Evolutionary conservation across 2,329 filamentous ascomycete genomes (phyloP).

Genomic region (Fusarium chuoi): DNA sequence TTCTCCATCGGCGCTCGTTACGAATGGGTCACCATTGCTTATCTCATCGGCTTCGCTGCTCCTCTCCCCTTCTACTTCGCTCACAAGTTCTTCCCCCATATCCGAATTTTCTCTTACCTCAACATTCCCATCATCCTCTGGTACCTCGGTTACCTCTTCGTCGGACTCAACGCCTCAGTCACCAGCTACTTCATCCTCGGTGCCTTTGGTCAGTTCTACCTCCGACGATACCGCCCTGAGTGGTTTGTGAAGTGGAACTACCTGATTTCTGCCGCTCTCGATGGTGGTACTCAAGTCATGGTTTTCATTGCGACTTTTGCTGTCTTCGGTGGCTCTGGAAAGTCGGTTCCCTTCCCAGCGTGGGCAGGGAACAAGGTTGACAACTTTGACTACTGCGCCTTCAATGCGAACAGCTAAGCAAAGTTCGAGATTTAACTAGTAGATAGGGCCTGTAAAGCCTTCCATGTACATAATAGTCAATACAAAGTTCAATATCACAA

Average conservation of each 20-base stretch:
- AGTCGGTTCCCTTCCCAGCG: constrained; percentile 55
- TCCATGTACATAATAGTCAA: not conserved
- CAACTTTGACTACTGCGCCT: constrained; percentile 13
- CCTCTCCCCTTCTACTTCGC: constrained; percentile 48
- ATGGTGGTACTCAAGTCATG: constrained; percentile 59
- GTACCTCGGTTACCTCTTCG: constrained; percentile 18
- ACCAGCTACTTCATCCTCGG: constrained; percentile 62
- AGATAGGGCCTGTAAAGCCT: not conserved
- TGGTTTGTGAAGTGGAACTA: constrained; percentile 66
- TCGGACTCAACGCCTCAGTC: constrained; percentile 59
- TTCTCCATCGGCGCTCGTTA: constrained; percentile 16
- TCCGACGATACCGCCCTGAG: constrained; percentile 61
- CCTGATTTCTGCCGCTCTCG: constrained; percentile 61
- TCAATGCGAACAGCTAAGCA: not conserved
- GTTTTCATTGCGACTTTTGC: constrained; percentile 66
- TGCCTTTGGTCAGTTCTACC: constrained; percentile 62
- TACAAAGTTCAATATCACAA: not conserved
- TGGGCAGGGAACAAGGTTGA: constrained; percentile 64
- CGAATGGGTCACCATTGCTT: constrained; percentile 16
- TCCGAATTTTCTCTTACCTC: constrained; percentile 54
- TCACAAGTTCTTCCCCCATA: constrained; percentile 52
- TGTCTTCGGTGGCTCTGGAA: constrained; percentile 62
- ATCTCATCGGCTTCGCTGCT: constrained; percentile 49
- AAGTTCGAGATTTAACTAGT: not conserved
- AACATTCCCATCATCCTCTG: constrained; percentile 59